phyloP scores from a whole-genome alignment of 2,329 filamentous ascomycete genomes.

The Stagonosporopsis tanaceti region DNA sequence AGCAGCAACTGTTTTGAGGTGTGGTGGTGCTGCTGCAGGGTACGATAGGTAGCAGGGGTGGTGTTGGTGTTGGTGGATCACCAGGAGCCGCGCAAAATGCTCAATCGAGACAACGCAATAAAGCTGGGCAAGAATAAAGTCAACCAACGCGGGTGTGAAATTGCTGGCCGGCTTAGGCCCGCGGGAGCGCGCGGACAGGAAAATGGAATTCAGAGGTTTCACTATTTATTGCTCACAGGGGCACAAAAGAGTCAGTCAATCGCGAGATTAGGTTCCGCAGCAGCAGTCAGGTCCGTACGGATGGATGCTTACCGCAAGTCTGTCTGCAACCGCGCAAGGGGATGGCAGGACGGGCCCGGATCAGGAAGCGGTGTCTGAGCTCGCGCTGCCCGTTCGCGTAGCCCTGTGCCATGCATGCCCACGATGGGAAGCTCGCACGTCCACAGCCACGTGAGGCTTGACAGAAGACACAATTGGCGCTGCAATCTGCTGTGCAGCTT shows the following conservation, averaged over 20 bases:
- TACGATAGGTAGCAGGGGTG: neutral
- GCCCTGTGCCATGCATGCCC: constrained; percentile 2
- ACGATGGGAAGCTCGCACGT: constrained; percentile 1
- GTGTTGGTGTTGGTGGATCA: neutral
- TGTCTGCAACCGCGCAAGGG: neutral
- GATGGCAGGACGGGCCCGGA: neutral
- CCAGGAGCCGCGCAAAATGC: constrained; percentile 3
- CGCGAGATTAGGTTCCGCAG: neutral
- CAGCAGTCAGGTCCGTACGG: neutral
- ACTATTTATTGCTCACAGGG: neutral
- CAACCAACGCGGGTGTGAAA: neutral
- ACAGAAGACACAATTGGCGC: constrained; percentile 1
- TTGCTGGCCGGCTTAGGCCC: constrained; percentile 3
- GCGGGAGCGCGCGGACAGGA: neutral
- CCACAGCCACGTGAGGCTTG: constrained; percentile 18
- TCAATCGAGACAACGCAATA: neutral
- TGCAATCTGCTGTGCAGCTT: constrained; percentile 25
- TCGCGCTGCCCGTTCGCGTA: constrained; percentile 18
- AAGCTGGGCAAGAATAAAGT: too few species aligned
- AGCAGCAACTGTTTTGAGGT: neutral
- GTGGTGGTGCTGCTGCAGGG: neutral
- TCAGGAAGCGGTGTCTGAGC: constrained; percentile 6
- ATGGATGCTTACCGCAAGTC: constrained; percentile 2
- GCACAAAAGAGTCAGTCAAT: neutral
- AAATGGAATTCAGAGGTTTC: neutral